Base-by-base conservation (phyloP, 1,284 basidiomycete species). In the Coniferiporia sulphurascens region DNA sequence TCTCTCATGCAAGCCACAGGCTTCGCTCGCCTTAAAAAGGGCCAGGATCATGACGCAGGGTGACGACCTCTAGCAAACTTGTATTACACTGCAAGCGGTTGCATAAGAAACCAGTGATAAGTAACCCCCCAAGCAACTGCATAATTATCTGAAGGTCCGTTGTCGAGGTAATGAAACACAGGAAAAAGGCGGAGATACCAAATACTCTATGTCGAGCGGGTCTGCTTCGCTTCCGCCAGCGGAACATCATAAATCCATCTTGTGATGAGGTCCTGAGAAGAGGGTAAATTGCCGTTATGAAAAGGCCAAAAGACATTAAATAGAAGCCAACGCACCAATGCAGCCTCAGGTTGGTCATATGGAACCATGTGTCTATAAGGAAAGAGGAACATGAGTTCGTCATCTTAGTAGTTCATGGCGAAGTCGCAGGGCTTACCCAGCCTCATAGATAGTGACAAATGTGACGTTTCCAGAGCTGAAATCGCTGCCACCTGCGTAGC, bases 271-370 rank as follows among this genome's bases (percentile, higher is more conserved):
- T 79, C 78, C 68, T 74, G 58, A n/a, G 19, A 17, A 19, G 44
- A 27, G 27, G 5, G 27, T 3, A 27, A 27, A 27, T 3, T 5
- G 27, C 27, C 27, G 27, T 46, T 48, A 52, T 43, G 32, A 17
- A 50, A 19, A 49, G 5, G 27, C 19, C 41, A 12, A 48, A 36
- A 19, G 19, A 61, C 17, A 56, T 49, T 52, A 13, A 34, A 12
- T 4, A 8, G 27, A 12, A 35, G 15, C 4, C 12, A 48, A 38
- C 71, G 54, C 56, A 74, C 73, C 63, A 80, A 73, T 55, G 91
- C 84, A 48, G 83, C 89, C 65, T 87, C 87, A 0, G 91, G 87
- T 68, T 93, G 90, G 72, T 95, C 89, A 67, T 81, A 85, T 4
- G 91, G 91, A 12, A 89, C 89, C 90, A 92, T 91, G 69, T 92